Percentiles rank a stretch among this genome's conserved stretches.
phyloP scores from a whole-genome alignment of 495 filamentous ascomycete species.

The Pyrenula aspistea region DNA sequence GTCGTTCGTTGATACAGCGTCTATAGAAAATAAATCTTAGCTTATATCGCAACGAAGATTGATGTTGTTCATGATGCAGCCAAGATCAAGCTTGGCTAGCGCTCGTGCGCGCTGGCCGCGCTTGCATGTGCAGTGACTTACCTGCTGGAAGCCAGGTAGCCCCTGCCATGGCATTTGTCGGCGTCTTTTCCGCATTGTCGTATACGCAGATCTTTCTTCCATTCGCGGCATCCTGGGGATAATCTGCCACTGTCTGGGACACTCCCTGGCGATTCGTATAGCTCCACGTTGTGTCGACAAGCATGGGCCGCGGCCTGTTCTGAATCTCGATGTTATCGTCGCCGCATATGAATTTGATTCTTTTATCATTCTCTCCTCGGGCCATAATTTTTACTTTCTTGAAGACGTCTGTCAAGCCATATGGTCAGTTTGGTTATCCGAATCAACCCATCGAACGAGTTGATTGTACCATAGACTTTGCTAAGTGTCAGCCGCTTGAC shows the following conservation, averaged over 20 bases:
- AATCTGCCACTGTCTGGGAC: background rate
- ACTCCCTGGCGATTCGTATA: background rate
- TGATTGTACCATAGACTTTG: background rate
- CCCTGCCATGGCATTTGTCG: too few relatives aligned
- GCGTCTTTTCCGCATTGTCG: too few relatives aligned
- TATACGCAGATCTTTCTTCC: too few relatives aligned
- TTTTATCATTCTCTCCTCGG: background rate
- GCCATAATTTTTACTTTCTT: background rate
- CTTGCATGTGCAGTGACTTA: too few relatives aligned
- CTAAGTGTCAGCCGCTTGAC: background rate
- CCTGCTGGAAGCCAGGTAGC: too few relatives aligned
- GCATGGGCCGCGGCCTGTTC: background rate
- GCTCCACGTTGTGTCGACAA: background rate
- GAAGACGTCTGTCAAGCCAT: background rate
- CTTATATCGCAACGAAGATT: background rate
- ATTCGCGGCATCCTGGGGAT: too few relatives aligned
- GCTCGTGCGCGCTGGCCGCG: too few relatives aligned
- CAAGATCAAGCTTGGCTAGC: constrained; percentile 35
- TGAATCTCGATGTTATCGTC: background rate
- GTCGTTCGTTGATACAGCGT: background rate
- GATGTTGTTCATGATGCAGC: constrained; percentile 74
- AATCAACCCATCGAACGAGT: background rate
- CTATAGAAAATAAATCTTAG: background rate
- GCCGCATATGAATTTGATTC: background rate
- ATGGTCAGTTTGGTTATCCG: background rate